Evolutionary conservation across 1,139 yeast species (phyloP).

Genomic region (Geotrichum candidum): DNA sequence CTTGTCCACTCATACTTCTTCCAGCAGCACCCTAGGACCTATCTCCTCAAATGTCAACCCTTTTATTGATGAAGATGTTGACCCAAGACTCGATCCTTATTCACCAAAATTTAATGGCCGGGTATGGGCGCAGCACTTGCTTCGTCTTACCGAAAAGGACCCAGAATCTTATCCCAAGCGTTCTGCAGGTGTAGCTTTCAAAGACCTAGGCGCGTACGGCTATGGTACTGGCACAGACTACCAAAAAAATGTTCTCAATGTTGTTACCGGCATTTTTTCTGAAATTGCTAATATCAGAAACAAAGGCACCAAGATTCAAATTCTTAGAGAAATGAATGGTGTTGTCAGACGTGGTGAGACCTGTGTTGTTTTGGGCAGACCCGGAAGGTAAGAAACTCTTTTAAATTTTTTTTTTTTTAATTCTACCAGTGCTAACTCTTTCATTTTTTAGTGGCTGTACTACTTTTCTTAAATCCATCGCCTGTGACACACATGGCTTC

Average conservation of each 20-base stretch:
- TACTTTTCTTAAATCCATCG: conserved; percentile 64
- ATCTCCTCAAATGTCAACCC: conserved; percentile 15
- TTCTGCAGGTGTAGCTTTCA: conserved; percentile 56
- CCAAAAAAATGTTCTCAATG: conserved; percentile 64
- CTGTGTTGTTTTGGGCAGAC: conserved; percentile 73
- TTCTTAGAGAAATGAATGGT: conserved; percentile 64
- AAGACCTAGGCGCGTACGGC: conserved; percentile 65
- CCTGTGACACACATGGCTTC: conserved; percentile 70
- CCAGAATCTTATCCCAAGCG: conserved; percentile 57
- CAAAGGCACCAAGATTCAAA: conserved; percentile 42
- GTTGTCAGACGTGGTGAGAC: conserved; percentile 63
- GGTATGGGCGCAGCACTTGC: conserved; percentile 70
- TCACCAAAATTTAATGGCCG: conserved; percentile 53
- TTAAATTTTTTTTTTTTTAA: background rate
- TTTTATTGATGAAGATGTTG: conserved; percentile 4
- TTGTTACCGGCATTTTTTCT: conserved; percentile 31
- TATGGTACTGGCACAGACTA: conserved; percentile 73
- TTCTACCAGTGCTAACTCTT: background rate
- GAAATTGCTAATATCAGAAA: conserved; percentile 21
- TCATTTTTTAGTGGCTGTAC: conserved; percentile 52
- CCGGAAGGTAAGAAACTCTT: conserved; percentile 41
- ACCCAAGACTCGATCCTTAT: conserved; percentile 43
- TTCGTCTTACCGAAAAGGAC: conserved; percentile 49
- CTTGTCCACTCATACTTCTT: background rate
- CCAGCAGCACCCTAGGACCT: conserved; percentile 2